Evolutionary conservation across 129 eudicot species (phyloP), one percentile per base, ranked within the genome.

Genomic region (Arctium lappa): DNA sequence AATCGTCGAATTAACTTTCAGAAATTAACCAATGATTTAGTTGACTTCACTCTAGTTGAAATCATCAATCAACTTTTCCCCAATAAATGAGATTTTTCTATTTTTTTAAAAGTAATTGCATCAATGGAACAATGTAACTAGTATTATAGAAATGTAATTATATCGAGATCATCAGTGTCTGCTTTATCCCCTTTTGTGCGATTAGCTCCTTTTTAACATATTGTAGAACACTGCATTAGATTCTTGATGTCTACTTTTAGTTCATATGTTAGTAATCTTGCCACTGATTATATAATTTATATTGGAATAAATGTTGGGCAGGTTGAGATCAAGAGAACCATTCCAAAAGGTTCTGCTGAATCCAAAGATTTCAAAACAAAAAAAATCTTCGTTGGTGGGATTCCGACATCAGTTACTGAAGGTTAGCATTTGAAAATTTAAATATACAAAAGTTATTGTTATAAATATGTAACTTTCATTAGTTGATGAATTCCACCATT

Each of bases 351-450:
- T 69, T 83, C 98, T 86, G 91, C 91, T 31, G 98, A 89, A 18
- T 90, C 97, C 9, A 95, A 90, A 83, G 98, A 91, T 84, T 95
- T 91, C 73, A 93, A 91, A 86, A 95, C 99, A 10, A 95, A 89
- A 85, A 95, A 95, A 87, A 89, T 95, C 3, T 93, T 95, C 86
- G 99, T 95, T 76, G 99, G 99, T 42, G 99, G 99, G 66, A 90
- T 95, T 36, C 99, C 98, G 6, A 83, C 97, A 34, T 56, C 87
- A 71, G 90, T 95, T 37, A 87, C 97, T 4, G 99, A 91, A 89
- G 99, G 99, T 95, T 60, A 77, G 74, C 79, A n/a, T 77, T 60
- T 42, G 40, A 39, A 69, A 74, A 10, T 73, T 8, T 70, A 6
- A 36, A 63, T 29, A n/a, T 5, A 46, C 3, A 63, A 22, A 60